Evolutionary conservation across 768 basidiomycete genomes (phyloP), one percentile per base, ranked within the genome.

Genomic region (Psilocybe azurescens): DNA sequence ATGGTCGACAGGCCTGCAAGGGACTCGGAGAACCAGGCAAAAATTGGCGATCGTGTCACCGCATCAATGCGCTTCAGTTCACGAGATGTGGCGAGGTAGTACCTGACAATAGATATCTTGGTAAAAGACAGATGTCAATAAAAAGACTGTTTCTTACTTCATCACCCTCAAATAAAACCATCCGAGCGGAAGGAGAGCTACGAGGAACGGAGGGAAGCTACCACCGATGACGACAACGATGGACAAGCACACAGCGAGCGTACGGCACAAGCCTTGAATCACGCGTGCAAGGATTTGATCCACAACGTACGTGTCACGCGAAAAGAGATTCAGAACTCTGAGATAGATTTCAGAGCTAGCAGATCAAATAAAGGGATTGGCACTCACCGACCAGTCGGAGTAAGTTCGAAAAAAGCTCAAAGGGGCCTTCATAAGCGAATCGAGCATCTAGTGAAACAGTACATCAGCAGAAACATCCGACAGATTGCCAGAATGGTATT

Each of bases 381-480:
- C 13, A 56, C 81, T 53, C 66, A 90, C 91, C 90, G 84, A 65
- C 94, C 94, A 14, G 86, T 89, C 1, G 95, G 96, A 0, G 95
- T 97, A 57, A 83, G 75, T 73, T 97, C 96, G 72, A 97, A 99
- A 99, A 79, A 94, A 98, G 66, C 86, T 88, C 66, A 96, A 74
- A 0, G 94, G 94, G 0, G 93, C 90, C 28, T 84, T 85, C 80
- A 99, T 87, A 36, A 99, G 82, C 2, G 94, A 85, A 51, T 84
- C 69, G 67, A 94, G 75, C 91, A 94, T 93, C 90, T 93, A 36
- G 8, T 39, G 28, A 62, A 16, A 41, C 16, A 54, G 8, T 29
- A 50, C 16, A 59, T 38, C 63, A 56, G 46, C 7, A 48, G 33
- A 18, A 47, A 54, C 33, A 56, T 41, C 53, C 20, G 10, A 58